phyloP scores from a whole-genome alignment of 345 rosid genomes.

The Corchorus capsularis region DNA sequence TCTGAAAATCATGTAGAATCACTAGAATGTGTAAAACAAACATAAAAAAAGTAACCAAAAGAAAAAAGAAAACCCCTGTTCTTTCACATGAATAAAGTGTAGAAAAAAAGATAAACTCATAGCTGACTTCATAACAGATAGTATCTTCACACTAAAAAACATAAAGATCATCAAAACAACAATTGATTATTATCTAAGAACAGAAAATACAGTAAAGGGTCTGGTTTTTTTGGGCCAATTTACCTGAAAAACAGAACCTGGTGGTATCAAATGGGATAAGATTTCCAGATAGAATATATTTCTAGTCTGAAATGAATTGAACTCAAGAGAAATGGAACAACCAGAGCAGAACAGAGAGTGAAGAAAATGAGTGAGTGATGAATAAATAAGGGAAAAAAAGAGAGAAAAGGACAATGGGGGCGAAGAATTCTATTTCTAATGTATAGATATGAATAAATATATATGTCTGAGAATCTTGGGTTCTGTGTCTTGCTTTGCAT shows the following conservation, averaged over 20 bases:
- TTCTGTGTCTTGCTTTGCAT: slow-evolving; percentile 16
- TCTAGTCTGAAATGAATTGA: too few species aligned
- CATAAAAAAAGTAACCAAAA: neutral
- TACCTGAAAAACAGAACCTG: slow-evolving; percentile 17
- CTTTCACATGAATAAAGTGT: neutral
- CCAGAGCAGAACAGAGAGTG: neutral
- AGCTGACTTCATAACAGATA: neutral
- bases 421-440: slow-evolving; percentile 12
- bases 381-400: neutral
- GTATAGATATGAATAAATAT: neutral
- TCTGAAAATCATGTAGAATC: neutral
- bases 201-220: too few species aligned
- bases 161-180: neutral
- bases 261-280: neutral
- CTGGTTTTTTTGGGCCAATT: neutral
- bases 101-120: neutral
- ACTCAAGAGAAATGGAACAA: neutral
- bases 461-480: slow-evolving; percentile 21
- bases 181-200: neutral
- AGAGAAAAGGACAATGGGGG: slow-evolving; percentile 13
- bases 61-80: neutral
- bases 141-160: neutral
- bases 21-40: neutral
- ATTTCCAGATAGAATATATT: too few species aligned
- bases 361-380: neutral